Conservation (phyloP, 129 eudicot species). For the Heracleum sosnowskyi region DNA sequence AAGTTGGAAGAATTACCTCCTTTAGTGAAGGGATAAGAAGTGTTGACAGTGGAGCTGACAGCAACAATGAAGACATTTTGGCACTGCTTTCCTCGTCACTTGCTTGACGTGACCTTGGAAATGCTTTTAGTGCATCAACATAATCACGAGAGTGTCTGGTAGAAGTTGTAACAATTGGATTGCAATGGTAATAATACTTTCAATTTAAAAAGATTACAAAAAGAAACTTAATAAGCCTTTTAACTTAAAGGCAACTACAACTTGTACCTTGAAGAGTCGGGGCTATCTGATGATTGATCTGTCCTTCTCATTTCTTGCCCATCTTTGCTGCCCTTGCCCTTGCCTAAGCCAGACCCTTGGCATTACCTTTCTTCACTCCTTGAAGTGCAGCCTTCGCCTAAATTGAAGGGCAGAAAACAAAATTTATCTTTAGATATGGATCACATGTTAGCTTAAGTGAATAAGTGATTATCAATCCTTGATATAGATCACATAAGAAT, state of each 20-base stretch:
- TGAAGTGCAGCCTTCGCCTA: slow-evolving; percentile 90
- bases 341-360: slow-evolving; percentile 33
- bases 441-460: background rate
- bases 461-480: background rate
- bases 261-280: slow-evolving; percentile 54
- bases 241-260: background rate
- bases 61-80: slow-evolving; percentile 38
- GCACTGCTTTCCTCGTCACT: slow-evolving; percentile 58
- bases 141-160: slow-evolving; percentile 52
- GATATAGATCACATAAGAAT: background rate
- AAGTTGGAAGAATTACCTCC: slow-evolving; percentile 36
- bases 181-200: no score
- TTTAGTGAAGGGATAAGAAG: slow-evolving; percentile 71
- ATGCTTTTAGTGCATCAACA: slow-evolving; percentile 57
- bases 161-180: no score
- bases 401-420: slow-evolving; percentile 8
- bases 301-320: slow-evolving; percentile 36
- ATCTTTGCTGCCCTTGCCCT: slow-evolving; percentile 45
- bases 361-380: slow-evolving; percentile 53
- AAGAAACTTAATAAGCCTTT: background rate
- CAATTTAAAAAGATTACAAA: background rate
- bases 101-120: slow-evolving; percentile 48
- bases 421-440: background rate
- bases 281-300: slow-evolving; percentile 40
- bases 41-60: slow-evolving; percentile 50